A percentile compares a stretch with the other conserved stretches of the same genome.
phyloP scores from a whole-genome alignment of 495 filamentous ascomycete genomes.

The Pyrenula aspistea region DNA sequence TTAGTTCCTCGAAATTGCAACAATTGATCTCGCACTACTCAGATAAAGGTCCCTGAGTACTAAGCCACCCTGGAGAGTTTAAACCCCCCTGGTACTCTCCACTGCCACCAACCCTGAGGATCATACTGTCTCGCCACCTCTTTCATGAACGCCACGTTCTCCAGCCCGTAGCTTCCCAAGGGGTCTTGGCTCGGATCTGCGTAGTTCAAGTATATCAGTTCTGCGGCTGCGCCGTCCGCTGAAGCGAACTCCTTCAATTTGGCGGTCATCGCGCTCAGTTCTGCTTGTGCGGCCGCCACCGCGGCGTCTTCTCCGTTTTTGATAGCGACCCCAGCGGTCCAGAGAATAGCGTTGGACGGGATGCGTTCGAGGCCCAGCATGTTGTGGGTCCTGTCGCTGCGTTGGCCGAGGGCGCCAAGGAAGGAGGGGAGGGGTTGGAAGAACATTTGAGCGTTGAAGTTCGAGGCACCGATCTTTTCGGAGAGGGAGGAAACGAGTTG shows the following conservation, averaged over 20 bases:
- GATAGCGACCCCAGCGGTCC: constrained; percentile 9
- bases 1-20: no score
- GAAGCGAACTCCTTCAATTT: constrained; percentile 14
- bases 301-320: background rate
- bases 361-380: background rate
- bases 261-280: background rate
- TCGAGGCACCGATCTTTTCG: background rate
- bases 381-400: background rate
- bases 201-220: constrained; percentile 23
- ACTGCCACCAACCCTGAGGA: constrained; percentile 37
- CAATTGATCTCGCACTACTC: no score
- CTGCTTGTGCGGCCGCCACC: constrained; percentile 10
- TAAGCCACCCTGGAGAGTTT: constrained; percentile 12
- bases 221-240: constrained; percentile 11
- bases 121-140: constrained; percentile 33
- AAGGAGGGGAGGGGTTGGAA: background rate
- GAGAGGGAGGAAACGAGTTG: background rate
- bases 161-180: constrained; percentile 32
- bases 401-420: background rate
- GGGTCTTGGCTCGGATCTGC: constrained; percentile 28
- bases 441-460: background rate
- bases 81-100: constrained; percentile 25
- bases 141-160: constrained; percentile 24
- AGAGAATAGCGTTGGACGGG: background rate
- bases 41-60: no score